Evolutionary conservation across 495 filamentous ascomycete species (phyloP), one percentile per base, ranked within the genome.

Genomic region (Emericellopsis terricola): DNA sequence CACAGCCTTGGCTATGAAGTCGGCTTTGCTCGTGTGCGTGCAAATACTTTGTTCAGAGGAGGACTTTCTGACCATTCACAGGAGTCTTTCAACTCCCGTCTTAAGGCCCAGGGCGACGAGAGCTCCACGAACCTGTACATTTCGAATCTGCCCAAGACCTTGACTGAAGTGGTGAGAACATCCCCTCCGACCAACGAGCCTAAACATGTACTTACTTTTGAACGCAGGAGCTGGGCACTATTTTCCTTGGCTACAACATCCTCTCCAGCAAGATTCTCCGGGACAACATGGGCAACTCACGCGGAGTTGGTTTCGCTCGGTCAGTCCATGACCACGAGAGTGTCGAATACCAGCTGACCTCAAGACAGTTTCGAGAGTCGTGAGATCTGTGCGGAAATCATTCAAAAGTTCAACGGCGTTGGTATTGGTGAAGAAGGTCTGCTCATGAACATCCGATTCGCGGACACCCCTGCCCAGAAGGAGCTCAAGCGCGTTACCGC

Each of bases 281-380:
- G 31, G 84, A 94, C 51, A 68, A 69, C 40, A 75, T 81, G 41
- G 89, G 84, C 35, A 76, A 85, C 38, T 93, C 87, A 54, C 87
- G 89, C 48, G 87, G 91, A 50, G 89, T 96, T 40, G 89, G 89
- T 17, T 99, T 99, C 58, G 91, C 89, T 50, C 73, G 87, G 87
- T 94, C 56, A 52, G 67, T 57, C 27, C 29, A 20, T 24, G 46
- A 20, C 40, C 26, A n/a, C n/a, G n/a, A n/a, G n/a, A n/a, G n/a
- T n/a, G n/a, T n/a, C n/a, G n/a, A n/a, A n/a, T n/a, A n/a, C n/a
- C n/a, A n/a, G n/a, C n/a, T n/a, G n/a, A n/a, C n/a, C n/a, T n/a
- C n/a, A n/a, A n/a, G n/a, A n/a, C n/a, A 91, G 81, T 1, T 99
- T 99, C 46, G 82, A 92, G 48, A 68, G 61, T 38, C 89, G 82